Base-by-base conservation (phyloP, 2,329 filamentous ascomycete species). In the Epichloe sibirici region DNA sequence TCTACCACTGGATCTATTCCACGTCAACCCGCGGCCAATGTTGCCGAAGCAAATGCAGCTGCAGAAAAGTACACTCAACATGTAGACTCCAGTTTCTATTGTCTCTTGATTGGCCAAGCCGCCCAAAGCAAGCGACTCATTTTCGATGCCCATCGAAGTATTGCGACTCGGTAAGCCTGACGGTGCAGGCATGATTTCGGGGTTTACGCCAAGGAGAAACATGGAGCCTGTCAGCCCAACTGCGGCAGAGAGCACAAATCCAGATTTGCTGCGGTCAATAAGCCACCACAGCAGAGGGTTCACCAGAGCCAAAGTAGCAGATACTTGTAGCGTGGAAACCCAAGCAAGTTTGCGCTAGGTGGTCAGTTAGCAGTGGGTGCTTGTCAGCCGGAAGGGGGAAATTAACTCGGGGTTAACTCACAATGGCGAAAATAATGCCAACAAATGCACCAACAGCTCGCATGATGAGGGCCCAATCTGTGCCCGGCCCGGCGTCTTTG, bases 251-350 rank as follows among this genome's bases (percentile, higher is more conserved):
- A 96, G 78, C 37, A 93, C 71, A 59, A 97, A 86, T 4, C 93
- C 93, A 0, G 90, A 79, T 59, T 82, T 83, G 46, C 89, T 93
- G 49, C 91, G 87, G 69, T 98, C 93, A 63, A 98, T 86, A 25
- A 97, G 76, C 69, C 95, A 98, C 93, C 93, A 98, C 17, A 98
- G 74, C 9, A 93, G 86, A 1, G 93, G 91, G 65, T 97, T 97
- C 21, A 86, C 88, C 55, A 97, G 81, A 23, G 90, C 88, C 48
- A 98, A 82, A 1, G 90, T 93, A 28, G 94, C 69, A 1, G 90
- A 94, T 21, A 94, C 83, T 69, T 98, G 93, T n/a, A 95, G 81
- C 1, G 90, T 93, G 8, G 90, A 96, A 61, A 90, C 80, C 93
- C 93, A 98, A 1, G 89, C 87, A 9, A 96, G 79, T 67, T 87